A percentile compares a stretch with the other conserved stretches of the same genome.
These are phyloP conservation scores for Amesomyces nigricolor DNA, from an alignment of 2,329 filamentous ascomycete genomes.

Conservation along the genomic window DNA sequence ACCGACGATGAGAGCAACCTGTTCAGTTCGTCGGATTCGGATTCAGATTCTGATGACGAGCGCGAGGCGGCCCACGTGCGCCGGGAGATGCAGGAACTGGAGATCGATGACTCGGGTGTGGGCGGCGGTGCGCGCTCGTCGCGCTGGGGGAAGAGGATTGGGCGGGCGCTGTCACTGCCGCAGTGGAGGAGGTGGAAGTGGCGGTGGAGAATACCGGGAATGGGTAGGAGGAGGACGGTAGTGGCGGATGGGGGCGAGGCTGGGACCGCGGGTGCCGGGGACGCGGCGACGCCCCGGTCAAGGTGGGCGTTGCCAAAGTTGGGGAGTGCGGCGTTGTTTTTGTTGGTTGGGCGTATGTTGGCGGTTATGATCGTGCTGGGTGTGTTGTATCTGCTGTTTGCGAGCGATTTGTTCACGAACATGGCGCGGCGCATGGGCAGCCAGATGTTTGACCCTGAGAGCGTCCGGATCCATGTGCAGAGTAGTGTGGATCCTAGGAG, in stretches of 20 bases:
- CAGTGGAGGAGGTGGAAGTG: constrained; percentile 53
- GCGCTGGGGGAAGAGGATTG: constrained; percentile 52
- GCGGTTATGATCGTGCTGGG: constrained; percentile 70
- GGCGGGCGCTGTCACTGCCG: constrained; percentile 47
- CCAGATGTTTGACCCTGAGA: constrained; percentile 77
- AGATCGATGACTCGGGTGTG: constrained; percentile 64
- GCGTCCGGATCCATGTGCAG: constrained; percentile 70
- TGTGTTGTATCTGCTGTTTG: constrained; percentile 78
- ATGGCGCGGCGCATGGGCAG: constrained; percentile 57
- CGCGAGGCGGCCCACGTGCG: constrained; percentile 62
- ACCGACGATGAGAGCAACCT: constrained; percentile 58
- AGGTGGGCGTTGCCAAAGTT: constrained; percentile 33
- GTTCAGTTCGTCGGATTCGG: constrained; percentile 40
- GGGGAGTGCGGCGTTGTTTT: constrained; percentile 34
- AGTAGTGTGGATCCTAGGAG: constrained; percentile 62
- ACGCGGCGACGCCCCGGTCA: constrained; percentile 1
- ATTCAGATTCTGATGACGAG: constrained; percentile 40
- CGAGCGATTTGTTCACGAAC: constrained; percentile 73
- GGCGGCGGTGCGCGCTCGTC: constrained; percentile 35
- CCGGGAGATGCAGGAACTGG: constrained; percentile 83
- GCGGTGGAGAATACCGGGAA: constrained; percentile 46
- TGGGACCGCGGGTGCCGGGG: constrained; percentile 26
- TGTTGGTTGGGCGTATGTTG: constrained; percentile 67
- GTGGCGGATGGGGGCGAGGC: constrained; percentile 32
- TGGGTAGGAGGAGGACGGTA: constrained; percentile 28